Base-by-base conservation (phyloP, 768 basidiomycete species). In the Sarcomyxa edulis region DNA sequence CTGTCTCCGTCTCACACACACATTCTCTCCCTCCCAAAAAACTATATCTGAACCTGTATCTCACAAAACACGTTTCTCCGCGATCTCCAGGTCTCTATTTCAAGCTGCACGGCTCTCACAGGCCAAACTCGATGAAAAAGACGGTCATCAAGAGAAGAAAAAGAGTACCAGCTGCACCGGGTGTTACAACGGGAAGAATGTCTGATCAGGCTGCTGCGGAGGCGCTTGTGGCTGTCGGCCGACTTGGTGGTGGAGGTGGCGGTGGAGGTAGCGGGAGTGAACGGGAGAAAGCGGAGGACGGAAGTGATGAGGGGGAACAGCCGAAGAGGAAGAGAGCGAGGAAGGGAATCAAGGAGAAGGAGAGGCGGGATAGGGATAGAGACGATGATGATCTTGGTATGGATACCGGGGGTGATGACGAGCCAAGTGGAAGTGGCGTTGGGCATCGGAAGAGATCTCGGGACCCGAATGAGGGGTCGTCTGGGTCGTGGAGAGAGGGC, bases 51-150 rank as follows among this genome's bases (percentile, higher is more conserved):
- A n/a, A n/a, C n/a, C n/a, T 19, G 15, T 20, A 30, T 27, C 22
- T 15, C 15, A 21, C 49, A 53, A 43, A 58, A 37, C 26, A 7
- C 31, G 37, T 41, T 28, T 43, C 48, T 47, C 42, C 43, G 37
- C 10, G 45, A 37, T 54, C 39, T 26, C 16, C 47, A 97, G 95
- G 95, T 40, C 76, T 99, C 7, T 99, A 98, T 67, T 96, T 91
- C 74, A 98, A 99, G 64, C 75, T 99, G 9, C 96, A 99, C 66
- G 92, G 93, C 33, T 90, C 89, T 2, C 93, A 97, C 52, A 81
- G 96, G 25, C 96, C 96, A 26, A 94, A 93, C 48, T 90, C 92
- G 46, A 95, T 99, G 93, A 98, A 96, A 65, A 97, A 98, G 71
- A 87, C 90, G 4, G 91, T 96, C 49, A 99, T 99, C 74, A 99